phyloP scores from a whole-genome alignment of 768 basidiomycete species.

The Lanmaoa rubissima region DNA sequence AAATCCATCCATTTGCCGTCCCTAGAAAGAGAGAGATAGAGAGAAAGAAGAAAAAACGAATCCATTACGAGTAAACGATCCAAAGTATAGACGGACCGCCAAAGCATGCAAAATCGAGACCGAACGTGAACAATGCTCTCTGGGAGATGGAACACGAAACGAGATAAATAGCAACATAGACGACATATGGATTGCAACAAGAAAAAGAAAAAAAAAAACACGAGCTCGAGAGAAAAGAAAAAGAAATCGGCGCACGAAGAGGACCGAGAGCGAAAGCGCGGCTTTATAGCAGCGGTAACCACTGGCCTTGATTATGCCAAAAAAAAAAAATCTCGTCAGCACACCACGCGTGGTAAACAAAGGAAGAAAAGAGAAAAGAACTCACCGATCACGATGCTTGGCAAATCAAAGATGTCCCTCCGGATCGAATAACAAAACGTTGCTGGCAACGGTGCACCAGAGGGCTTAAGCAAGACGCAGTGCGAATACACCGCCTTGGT shows the following conservation, averaged over 20 bases:
- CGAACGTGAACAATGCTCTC: not conserved
- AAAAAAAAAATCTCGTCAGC: not conserved
- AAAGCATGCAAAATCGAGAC: slow-evolving; percentile 4
- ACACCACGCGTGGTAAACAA: not conserved
- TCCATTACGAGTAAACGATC: not conserved
- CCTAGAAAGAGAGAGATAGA: not conserved
- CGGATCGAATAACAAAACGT: slow-evolving; percentile 97
- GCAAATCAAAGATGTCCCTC: slow-evolving; percentile 87
- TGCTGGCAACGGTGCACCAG: slow-evolving; percentile 80
- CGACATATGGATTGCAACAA: slow-evolving; percentile 4
- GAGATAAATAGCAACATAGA: slow-evolving; percentile 16
- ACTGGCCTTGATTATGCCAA: slow-evolving; percentile 58
- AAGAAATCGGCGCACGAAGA: not conserved
- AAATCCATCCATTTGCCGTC: not conserved
- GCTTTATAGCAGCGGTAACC: slow-evolving; percentile 72
- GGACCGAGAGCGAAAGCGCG: not conserved
- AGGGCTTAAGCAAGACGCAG: slow-evolving; percentile 84
- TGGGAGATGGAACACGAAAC: not conserved
- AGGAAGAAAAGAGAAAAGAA: not conserved
- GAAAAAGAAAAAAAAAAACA: not conserved
- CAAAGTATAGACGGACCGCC: not conserved
- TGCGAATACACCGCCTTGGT: slow-evolving; percentile 94
- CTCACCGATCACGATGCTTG: slow-evolving; percentile 84
- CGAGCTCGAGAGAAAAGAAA: not conserved
- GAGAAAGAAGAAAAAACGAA: not conserved